Percentiles rank a stretch among this genome's conserved stretches.
Conservation (phyloP, 176 grass and related monocot species). For the Triticum turgidum region DNA sequence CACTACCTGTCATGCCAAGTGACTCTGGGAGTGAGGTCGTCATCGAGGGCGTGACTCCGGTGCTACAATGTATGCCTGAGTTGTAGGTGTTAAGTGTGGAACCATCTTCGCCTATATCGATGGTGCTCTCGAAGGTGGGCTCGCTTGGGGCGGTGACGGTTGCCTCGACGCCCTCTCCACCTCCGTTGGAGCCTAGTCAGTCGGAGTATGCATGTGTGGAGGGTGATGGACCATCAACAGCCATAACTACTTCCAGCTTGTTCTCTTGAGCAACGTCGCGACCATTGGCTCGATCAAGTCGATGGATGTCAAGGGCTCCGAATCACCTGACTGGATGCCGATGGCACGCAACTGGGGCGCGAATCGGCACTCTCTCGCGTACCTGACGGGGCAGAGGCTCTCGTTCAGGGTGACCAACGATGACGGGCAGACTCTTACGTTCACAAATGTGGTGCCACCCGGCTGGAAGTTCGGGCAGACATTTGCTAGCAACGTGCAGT, state of each 20-base stretch:
- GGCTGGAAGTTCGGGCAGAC: slow-evolving; percentile 52
- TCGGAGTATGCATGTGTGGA: too few species aligned
- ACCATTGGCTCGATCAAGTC: slow-evolving; percentile 44
- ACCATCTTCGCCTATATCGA: too few species aligned
- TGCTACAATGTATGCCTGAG: too few species aligned
- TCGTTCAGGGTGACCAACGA: slow-evolving; percentile 36
- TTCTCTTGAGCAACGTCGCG: slow-evolving; percentile 43
- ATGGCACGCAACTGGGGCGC: slow-evolving; percentile 49
- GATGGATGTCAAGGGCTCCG: slow-evolving; percentile 22
- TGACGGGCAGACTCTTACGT: slow-evolving; percentile 7
- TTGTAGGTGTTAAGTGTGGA: too few species aligned
- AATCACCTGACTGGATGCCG: not conserved
- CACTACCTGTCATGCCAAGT: too few species aligned
- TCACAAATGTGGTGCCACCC: slow-evolving; percentile 30
- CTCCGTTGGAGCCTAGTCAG: too few species aligned
- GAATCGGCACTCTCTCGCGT: slow-evolving; percentile 29
- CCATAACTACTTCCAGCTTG: slow-evolving; percentile 42
- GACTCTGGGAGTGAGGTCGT: too few species aligned
- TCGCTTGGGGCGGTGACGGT: too few species aligned
- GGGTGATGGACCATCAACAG: slow-evolving; percentile 36
- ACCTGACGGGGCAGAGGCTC: not conserved
- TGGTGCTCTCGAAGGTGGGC: too few species aligned
- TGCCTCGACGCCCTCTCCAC: too few species aligned
- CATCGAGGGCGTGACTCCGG: too few species aligned
- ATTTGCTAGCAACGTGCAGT: slow-evolving; percentile 36